phyloP scores from a whole-genome alignment of 495 filamentous ascomycete genomes.

The Astrocystis sublimbata region DNA sequence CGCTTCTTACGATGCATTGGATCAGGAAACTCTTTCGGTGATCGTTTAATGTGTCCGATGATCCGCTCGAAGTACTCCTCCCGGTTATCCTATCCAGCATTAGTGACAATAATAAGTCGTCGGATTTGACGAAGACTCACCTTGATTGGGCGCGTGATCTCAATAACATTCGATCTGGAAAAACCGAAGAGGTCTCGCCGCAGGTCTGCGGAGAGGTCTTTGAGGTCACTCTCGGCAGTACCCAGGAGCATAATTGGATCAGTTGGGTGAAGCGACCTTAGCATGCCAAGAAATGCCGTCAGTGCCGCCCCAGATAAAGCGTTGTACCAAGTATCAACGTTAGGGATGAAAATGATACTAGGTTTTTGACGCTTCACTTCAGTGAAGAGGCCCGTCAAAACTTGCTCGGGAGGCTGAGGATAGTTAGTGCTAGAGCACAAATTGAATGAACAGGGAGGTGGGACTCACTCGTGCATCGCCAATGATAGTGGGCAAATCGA shows the following conservation, averaged over 20 bases:
- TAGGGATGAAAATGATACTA: constrained; percentile 91
- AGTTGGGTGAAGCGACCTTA: constrained; percentile 76
- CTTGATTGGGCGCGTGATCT: constrained; percentile 63
- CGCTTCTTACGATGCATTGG: constrained; percentile 81
- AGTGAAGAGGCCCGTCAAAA: constrained; percentile 83
- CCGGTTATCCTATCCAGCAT: constrained; percentile 56
- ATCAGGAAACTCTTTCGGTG: constrained; percentile 83
- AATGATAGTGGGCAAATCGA: constrained; percentile 83
- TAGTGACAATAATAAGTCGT: constrained; percentile 23
- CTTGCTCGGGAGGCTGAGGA: constrained; percentile 71
- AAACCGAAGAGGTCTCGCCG: constrained; percentile 79
- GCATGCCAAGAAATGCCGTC: constrained; percentile 74
- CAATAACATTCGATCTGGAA: constrained; percentile 73
- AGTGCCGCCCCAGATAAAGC: constrained; percentile 54
- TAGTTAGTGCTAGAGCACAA: constrained; percentile 25
- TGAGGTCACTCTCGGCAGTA: constrained; percentile 65
- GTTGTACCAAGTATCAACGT: constrained; percentile 82
- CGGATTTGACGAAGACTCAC: constrained; percentile 37
- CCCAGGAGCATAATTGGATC: constrained; percentile 88
- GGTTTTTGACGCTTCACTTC: constrained; percentile 94
- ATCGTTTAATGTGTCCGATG: constrained; percentile 69
- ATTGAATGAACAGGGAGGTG: constrained; percentile 44
- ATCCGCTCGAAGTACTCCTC: constrained; percentile 75
- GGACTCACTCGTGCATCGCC: constrained; percentile 54
- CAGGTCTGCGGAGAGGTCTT: constrained; percentile 56